Base-by-base conservation (phyloP, 2,329 filamentous ascomycete genomes). In the Tricladium varicosporioides region DNA sequence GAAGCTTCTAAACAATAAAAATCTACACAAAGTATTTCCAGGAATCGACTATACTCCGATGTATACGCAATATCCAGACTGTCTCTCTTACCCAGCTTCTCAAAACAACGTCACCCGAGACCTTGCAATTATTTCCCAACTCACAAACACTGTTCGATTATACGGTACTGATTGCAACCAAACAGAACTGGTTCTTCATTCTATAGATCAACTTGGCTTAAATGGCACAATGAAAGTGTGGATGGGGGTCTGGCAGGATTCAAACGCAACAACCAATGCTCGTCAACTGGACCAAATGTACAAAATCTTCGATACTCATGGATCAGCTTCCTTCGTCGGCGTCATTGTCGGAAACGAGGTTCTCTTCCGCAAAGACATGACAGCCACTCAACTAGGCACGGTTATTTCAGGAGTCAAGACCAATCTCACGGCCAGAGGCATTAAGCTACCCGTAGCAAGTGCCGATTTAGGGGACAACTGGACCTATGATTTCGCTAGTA, bases 121-220 rank as follows among this genome's bases (percentile, higher is more conserved):
- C 70, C 78, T 97, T 57, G 93, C 94, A 1, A 87, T 97, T 9
- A 84, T 97, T 51, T 92, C 89, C 11, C 92, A 96, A 71, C 79
- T 97, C 45, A 96, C 92, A 58, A 92, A 96, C 70, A 87, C 86
- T 2, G 83, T 97, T 48, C 87, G 93, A 7, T 79, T 97, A 1
- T 97, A 97, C 71, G 93, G 93, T 50, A 97, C 91, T 11, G 93
- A 97, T 75, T 97, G 93, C 80, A 97, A 97, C 73, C 93, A 97
- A 74, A 97, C 93, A 0, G 84, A 96, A 72, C 94, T 97, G 89
- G 84, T 95, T 0, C 77, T 97, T 8, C 87, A 94, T 66, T 87
- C 92, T 16, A 87, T 97, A 65, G 79, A 89, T 56, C 81, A 81
- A 51, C 80, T 97, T 11, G 79, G 87, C 52, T 76, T 97, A 65